Evolutionary conservation across 345 rosid species (phyloP).

Genomic region (Zanthoxylum bungeanum): DNA sequence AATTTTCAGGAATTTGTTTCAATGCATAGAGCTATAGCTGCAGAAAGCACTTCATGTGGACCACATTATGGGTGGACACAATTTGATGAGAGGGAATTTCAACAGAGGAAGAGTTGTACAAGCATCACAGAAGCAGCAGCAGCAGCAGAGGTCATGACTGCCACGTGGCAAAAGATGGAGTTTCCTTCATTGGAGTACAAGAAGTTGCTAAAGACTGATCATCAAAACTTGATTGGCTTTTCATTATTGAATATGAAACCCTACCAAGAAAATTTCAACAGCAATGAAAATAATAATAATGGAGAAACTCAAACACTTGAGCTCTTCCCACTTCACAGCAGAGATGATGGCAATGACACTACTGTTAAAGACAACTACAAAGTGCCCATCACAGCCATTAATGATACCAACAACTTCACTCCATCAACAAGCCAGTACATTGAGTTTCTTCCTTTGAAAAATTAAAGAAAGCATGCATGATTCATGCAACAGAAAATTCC

Average conservation of each 20-base stretch:
- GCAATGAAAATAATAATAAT: constrained; percentile 12
- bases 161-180: constrained; percentile 21
- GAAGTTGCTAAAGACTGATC: background rate
- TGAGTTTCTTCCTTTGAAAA: constrained; percentile 66
- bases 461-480: constrained; percentile 26
- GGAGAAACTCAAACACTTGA: constrained; percentile 44
- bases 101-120: constrained; percentile 18
- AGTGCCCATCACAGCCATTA: constrained; percentile 26
- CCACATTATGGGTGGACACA: constrained; percentile 24
- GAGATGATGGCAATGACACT: constrained; percentile 7
- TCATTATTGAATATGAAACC: constrained; percentile 3
- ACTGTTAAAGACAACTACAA: constrained; percentile 20
- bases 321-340: constrained; percentile 51
- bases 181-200: background rate
- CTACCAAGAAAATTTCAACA: constrained; percentile 12
- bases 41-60: constrained; percentile 14
- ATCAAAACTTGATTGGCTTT: background rate
- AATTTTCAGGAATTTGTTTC: constrained; percentile 21
- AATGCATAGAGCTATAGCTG: constrained; percentile 16
- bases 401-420: constrained; percentile 27
- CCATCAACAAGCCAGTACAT: constrained; percentile 42
- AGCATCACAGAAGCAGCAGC: background rate
- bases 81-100: constrained; percentile 26
- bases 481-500: background rate
- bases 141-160: background rate